Conservation (phyloP, 495 filamentous ascomycete species). For the Daldinia loculata region DNA sequence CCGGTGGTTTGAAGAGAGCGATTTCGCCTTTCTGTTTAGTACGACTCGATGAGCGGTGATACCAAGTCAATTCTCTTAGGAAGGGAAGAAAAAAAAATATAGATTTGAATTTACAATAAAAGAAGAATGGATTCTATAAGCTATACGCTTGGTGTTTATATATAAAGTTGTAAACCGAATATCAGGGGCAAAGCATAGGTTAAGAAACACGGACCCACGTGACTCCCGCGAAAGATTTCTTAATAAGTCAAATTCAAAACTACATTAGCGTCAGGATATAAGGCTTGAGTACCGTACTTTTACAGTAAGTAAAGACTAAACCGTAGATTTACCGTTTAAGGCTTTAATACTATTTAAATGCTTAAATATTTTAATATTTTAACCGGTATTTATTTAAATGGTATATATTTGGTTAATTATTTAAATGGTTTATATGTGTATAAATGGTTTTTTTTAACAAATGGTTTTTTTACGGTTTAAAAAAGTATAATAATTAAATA, state of each 20-base stretch:
- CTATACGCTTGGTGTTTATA: not conserved
- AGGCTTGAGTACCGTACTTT: too few species aligned
- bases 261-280: too few species aligned
- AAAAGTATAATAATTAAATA: too few species aligned
- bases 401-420: too few species aligned
- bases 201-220: constrained; percentile 26
- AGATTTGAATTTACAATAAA: not conserved
- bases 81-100: not conserved
- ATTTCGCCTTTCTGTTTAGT: constrained; percentile 59
- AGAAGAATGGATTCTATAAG: not conserved
- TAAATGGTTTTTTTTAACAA: too few species aligned
- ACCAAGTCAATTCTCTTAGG: not conserved
- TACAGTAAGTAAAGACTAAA: too few species aligned
- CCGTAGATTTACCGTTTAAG: too few species aligned
- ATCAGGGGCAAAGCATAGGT: constrained; percentile 6
- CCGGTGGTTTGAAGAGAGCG: constrained; percentile 57
- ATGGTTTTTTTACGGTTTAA: too few species aligned
- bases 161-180: not conserved
- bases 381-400: too few species aligned
- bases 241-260: constrained; percentile 26
- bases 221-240: constrained; percentile 17
- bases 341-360: too few species aligned
- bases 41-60: constrained; percentile 19
- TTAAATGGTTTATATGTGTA: too few species aligned
- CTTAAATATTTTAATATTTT: too few species aligned